These are phyloP conservation scores for Eudorina sp. DNA, from an alignment of 139 green algal genomes.

Conservation along the genomic window DNA sequence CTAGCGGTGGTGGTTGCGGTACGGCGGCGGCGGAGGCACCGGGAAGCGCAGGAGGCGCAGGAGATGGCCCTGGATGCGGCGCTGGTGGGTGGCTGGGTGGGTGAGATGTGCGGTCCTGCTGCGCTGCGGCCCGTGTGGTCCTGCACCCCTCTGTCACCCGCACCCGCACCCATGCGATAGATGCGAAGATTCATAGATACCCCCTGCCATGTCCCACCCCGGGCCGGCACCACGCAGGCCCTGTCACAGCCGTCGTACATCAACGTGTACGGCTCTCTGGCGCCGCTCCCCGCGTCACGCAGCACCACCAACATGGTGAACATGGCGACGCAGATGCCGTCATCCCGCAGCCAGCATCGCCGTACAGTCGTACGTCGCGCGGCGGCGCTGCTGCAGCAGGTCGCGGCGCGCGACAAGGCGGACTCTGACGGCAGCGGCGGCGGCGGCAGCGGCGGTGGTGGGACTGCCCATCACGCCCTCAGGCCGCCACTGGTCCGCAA, in stretches of 20 bases:
- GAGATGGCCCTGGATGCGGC: not conserved
- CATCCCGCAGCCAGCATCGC: not conserved
- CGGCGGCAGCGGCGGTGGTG: not conserved
- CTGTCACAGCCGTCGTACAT: conserved; percentile 15
- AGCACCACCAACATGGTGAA: not conserved
- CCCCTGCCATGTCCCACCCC: not conserved
- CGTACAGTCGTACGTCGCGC: not conserved
- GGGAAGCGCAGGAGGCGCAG: not conserved
- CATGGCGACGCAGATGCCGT: not conserved
- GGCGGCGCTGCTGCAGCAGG: not conserved
- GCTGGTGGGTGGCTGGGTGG: not conserved
- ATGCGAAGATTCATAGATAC: not conserved
- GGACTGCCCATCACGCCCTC: too few species aligned
- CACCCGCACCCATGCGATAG: not conserved
- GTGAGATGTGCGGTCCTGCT: not conserved
- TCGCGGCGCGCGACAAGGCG: not conserved
- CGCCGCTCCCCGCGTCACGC: not conserved
- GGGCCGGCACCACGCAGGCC: not conserved
- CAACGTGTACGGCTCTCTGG: not conserved
- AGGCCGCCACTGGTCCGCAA: too few species aligned
- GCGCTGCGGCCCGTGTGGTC: not conserved
- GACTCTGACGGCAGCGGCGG: not conserved
- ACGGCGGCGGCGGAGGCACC: not conserved
- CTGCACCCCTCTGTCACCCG: not conserved
- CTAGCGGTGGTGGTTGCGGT: not conserved